phyloP scores from a whole-genome alignment of 164 flowering plant species.

The Piper betle region DNA sequence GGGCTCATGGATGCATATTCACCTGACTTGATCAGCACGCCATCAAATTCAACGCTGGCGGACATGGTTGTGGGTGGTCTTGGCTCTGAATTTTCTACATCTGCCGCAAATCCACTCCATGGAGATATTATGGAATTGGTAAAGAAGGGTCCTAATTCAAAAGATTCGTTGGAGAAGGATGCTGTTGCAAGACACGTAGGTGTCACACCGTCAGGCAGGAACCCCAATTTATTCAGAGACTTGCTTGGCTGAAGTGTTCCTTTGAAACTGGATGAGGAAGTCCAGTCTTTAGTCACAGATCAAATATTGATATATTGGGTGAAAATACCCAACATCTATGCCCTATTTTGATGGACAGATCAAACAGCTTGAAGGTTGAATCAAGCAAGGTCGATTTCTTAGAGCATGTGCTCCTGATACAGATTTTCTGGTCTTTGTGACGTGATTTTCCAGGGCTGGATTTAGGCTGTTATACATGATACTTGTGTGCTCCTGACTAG shows the following conservation, averaged over 20 bases:
- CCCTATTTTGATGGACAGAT: neutral
- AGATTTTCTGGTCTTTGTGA: neutral
- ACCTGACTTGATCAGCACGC: conserved; percentile 14
- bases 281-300: neutral
- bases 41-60: conserved; percentile 10
- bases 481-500: neutral
- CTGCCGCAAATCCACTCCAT: conserved; percentile 8
- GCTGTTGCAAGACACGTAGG: conserved; percentile 91
- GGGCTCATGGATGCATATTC: conserved; percentile 27
- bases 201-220: conserved; percentile 67
- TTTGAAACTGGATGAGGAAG: neutral
- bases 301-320: neutral
- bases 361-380: neutral
- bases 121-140: conserved; percentile 15
- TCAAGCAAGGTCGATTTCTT: neutral
- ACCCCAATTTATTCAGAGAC: conserved; percentile 86
- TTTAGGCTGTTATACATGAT: neutral
- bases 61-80: conserved; percentile 9
- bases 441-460: neutral
- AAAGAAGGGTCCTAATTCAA: conserved; percentile 59
- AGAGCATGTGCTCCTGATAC: neutral
- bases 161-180: conserved; percentile 68
- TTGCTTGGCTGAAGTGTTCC: conserved; percentile 45
- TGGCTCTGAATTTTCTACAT: conserved; percentile 20
- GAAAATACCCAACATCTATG: neutral